Evolutionary conservation across 2,329 filamentous ascomycete genomes (phyloP), one percentile per base, ranked within the genome.

Genomic region (Xylaria sp.): DNA sequence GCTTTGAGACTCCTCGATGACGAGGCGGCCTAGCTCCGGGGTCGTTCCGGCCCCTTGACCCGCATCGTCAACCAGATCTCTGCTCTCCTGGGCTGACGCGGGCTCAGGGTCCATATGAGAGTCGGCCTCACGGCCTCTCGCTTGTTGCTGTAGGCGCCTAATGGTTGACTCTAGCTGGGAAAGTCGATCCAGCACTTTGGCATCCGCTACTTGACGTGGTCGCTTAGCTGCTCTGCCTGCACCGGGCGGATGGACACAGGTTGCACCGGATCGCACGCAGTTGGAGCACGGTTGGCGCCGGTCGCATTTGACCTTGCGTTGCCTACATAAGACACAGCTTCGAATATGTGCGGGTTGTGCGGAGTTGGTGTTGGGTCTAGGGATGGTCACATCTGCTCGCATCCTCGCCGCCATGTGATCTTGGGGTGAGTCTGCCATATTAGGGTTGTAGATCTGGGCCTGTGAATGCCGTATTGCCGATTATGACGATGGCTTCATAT

Each of bases 301-400:
- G 32, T 73, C 72, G 34, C 72, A 73, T 69, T 73, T 73, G 36
- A 73, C 70, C 48, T 73, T 73, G 47, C 72, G 70, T 21, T 73
- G 70, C 47, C 70, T 69, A 45, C 72, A 73, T 47, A 73, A 47
- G 39, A 64, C 53, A 60, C 71, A 73, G 58, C 68, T 73, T 17
- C 70, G 65, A 8, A 73, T 65, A 61, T 68, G 67, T 24, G 67
- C 30, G 48, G 67, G 65, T 14, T 70, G 69, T 39, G 63, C 19
- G 19, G n/a, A n/a, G 51, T 42, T 54, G 24, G 51, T 34, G 30
- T 42, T 58, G 39, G 51, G 21, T 12, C 19, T 12, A 47, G 42
- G 14, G 21, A 32, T 14, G 3, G 42, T 50, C 24, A 61, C 58
- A 39, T 61, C 48, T 21, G 63, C 34, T 27, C 21, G 59, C 14